Base-by-base conservation (phyloP, 768 basidiomycete genomes). In the Hypsizygus marmoreus region DNA sequence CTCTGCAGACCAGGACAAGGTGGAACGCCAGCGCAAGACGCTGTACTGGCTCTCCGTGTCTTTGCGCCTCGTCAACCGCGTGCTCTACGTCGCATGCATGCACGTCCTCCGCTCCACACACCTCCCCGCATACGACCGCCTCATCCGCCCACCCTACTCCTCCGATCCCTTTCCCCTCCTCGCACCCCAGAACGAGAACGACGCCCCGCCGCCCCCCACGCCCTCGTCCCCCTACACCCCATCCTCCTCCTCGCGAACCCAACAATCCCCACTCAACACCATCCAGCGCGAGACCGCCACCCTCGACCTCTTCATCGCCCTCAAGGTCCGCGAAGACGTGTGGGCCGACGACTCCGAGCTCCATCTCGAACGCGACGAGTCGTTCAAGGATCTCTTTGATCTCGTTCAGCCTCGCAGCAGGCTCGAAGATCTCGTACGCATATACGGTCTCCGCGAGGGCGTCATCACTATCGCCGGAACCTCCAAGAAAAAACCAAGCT, bases 21-120 rank as follows among this genome's bases (percentile, higher is more conserved):
- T 73, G 2, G 77, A 80, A 56, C 68, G 72, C 12, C 85, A 86
- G 60, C 71, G 88, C 29, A 80, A 79, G 69, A 82, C 77, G 0
- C 72, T 90, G 8, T 81, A 85, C 42, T 92, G 90, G 90, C 63
- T 92, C 6, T 71, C 76, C 1, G 74, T 73, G 8, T 68, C 69
- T 37, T 73, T 92, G 29, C 71, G 90, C 26, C 71, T 84, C 26
- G 87, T 88, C 32, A 81, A 81, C 56, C 75, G 76, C 4, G 67
- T 79, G 4, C 68, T 90, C 43, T 91, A 88, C 62, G 73, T 83
- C n/a, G 86, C 88, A 10, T 88, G 79, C 65, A 91, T 90, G 88
- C 82, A 91, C 54, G 77, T 91, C 49, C 74, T 93, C 4, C 79
- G 91, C 28, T 86, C 84, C 0, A 80, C 81, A 0, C 91, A 90